phyloP scores from a whole-genome alignment of 108 stramenopile species.

The Pseudonitzschia pungens region DNA sequence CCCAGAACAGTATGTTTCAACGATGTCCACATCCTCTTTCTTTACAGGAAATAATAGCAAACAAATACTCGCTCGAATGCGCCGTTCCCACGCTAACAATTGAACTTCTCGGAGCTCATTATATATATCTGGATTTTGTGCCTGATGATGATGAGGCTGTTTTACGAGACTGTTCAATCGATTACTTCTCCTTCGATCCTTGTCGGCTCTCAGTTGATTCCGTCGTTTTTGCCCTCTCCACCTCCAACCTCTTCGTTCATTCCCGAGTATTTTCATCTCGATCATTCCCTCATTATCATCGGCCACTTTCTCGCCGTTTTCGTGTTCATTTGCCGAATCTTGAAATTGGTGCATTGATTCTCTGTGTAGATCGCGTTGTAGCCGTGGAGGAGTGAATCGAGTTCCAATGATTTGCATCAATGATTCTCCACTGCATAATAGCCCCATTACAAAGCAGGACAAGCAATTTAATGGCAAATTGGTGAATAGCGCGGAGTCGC shows the following conservation, averaged over 20 bases:
- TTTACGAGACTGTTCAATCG: slow-evolving; percentile 11
- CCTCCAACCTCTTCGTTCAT: slow-evolving; percentile 5
- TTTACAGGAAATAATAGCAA: slow-evolving; percentile 73
- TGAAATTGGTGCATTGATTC: slow-evolving; percentile 10
- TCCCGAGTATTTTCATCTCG: background rate
- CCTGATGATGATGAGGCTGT: slow-evolving; percentile 20
- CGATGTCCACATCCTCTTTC: slow-evolving; percentile 75
- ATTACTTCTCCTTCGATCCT: slow-evolving; percentile 12
- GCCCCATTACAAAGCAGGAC: slow-evolving; percentile 74
- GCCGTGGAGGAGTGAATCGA: slow-evolving; percentile 40
- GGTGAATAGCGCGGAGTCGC: slow-evolving; percentile 67
- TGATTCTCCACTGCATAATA: slow-evolving; percentile 68
- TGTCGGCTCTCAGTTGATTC: slow-evolving; percentile 6
- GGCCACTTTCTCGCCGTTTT: slow-evolving; percentile 4
- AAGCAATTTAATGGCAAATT: slow-evolving; percentile 78
- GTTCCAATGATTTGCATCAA: slow-evolving; percentile 54
- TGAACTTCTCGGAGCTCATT: slow-evolving; percentile 75
- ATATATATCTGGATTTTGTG: slow-evolving; percentile 19
- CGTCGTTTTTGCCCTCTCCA: background rate
- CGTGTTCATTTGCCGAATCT: background rate
- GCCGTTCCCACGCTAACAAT: slow-evolving; percentile 66
- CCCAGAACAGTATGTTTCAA: slow-evolving; percentile 57
- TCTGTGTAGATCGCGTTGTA: slow-evolving; percentile 39
- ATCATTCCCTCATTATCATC: slow-evolving; percentile 1
- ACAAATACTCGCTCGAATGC: slow-evolving; percentile 69